Evolutionary conservation across 2,329 filamentous ascomycete genomes (phyloP).

Genomic region (Aspergillus terreus): DNA sequence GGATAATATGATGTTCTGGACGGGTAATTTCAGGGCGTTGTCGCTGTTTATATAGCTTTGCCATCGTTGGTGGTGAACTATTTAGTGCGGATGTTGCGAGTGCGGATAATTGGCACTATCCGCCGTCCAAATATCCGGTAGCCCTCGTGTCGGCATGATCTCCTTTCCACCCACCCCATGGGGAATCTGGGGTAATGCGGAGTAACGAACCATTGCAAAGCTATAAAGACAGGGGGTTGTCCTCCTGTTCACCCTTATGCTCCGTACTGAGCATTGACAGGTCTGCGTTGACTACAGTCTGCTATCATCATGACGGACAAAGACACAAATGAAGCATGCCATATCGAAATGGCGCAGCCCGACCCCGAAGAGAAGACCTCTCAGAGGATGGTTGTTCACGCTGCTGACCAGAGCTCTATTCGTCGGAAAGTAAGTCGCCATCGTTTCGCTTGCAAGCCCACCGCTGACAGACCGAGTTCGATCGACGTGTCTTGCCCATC

Average conservation of each 20-base stretch:
- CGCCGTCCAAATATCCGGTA: neutral
- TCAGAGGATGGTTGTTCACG: neutral
- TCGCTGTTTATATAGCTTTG: neutral
- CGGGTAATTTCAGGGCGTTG: neutral
- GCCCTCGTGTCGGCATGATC: neutral
- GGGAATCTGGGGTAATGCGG: too few species aligned
- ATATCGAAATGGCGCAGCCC: neutral
- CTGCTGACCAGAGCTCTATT: neutral
- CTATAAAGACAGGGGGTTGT: too few species aligned
- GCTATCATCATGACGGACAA: neutral
- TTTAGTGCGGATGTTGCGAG: neutral
- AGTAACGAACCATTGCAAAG: too few species aligned
- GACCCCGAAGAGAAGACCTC: neutral
- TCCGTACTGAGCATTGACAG: too few species aligned
- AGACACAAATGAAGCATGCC: neutral
- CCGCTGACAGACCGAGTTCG: slow-evolving; percentile 12
- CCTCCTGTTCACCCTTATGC: too few species aligned
- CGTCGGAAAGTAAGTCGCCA: neutral
- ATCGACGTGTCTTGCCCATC: slow-evolving; percentile 18
- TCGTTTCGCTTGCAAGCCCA: neutral
- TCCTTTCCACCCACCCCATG: neutral
- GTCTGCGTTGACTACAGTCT: too few species aligned
- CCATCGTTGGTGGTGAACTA: neutral
- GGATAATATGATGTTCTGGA: too few species aligned
- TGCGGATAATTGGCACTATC: neutral